Conservation (phyloP, 306 rosid species). For the Cicer chorassanicum region DNA sequence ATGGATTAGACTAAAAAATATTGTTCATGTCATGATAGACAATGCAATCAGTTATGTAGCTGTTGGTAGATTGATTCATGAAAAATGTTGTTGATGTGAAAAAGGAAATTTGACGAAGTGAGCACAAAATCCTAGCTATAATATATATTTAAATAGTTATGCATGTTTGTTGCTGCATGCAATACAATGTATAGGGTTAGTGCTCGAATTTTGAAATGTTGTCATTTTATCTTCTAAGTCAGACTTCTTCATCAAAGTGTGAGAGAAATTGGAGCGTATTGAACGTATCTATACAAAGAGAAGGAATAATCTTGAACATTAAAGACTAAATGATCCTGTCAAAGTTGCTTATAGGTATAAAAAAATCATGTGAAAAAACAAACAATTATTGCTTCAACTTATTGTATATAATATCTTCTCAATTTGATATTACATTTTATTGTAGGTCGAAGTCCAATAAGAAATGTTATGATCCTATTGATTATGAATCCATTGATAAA, state of each 20-base stretch:
- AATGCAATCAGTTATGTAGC: neutral
- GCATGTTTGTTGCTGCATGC: too few species aligned
- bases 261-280: neutral
- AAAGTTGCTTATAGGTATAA: neutral
- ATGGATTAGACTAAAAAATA: neutral
- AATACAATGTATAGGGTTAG: too few species aligned
- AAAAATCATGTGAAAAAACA: neutral
- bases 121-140: too few species aligned
- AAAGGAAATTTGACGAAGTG: too few species aligned
- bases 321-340: constrained; percentile 10
- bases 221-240: neutral
- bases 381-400: neutral
- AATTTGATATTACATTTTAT: neutral
- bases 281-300: neutral
- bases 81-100: too few species aligned
- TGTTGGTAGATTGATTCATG: neutral
- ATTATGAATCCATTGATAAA: too few species aligned
- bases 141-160: too few species aligned
- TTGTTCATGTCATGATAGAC: neutral
- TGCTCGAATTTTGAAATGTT: neutral
- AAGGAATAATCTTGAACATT: neutral
- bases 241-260: neutral
- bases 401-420: neutral
- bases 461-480: neutral
- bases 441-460: neutral